Base-by-base conservation (phyloP, 2,329 filamentous ascomycete genomes). In the Fusarium clavum region DNA sequence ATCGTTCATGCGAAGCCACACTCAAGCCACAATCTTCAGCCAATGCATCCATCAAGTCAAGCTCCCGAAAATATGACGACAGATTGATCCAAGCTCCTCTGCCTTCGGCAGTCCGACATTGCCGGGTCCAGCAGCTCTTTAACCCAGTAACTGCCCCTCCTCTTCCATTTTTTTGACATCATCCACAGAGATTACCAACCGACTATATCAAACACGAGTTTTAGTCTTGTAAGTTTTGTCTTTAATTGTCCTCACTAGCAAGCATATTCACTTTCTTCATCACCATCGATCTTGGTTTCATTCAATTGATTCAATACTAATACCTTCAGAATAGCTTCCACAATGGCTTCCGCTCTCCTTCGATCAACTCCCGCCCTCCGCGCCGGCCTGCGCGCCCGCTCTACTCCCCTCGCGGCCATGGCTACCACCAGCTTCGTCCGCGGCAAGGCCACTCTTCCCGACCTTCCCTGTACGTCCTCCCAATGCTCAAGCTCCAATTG, bases 361-460 rank as follows among this genome's bases (percentile, higher is more conserved):
- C 91, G 93, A 78, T 89, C 89, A 73, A 87, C 88, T 69, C 86
- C 89, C 74, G 85, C 90, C 75, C 82, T 86, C 69, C 92, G 93
- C 81, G 87, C 91, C 71, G 91, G 91, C 76, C 86, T 95, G 68
- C 89, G 92, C 77, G 87, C 91, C 72, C 84, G 86, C 76, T 87
- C 88, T 77, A 84, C 88, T 63, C 86, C 87, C 69, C 82, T 85
- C 60, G 86, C 88, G 75, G 88, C 90, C 77, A 84, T 92, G 77
- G 89, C 91, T 72, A 89, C 89, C 81, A 91, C 91, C 75, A 92
- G 88, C 79, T 97, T 97, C 77, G 87, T 91, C 75, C 91, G 94
- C 77, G 90, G 89, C 83, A 98, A 98, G 86, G 95, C 93, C 55
- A 97, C 94, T 44, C 91, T 99, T 44, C 96, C 96, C 70, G 94